phyloP scores from a whole-genome alignment of 257 asterid genomes.

The Plantago elongata region DNA sequence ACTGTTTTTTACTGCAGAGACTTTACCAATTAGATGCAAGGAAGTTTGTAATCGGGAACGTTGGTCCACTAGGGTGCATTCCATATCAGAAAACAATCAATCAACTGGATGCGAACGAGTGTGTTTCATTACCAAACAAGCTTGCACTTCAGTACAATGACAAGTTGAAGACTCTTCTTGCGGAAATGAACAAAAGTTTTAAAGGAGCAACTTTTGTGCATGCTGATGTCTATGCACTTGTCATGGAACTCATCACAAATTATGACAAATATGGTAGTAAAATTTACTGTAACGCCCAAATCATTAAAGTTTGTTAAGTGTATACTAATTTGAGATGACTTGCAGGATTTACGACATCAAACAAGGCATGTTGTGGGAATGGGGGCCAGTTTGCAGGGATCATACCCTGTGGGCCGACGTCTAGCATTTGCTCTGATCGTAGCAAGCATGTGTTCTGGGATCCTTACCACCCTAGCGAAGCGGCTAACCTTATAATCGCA shows the following conservation, averaged over 20 bases:
- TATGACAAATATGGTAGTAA: slow-evolving; percentile 71
- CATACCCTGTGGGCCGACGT: slow-evolving; percentile 89
- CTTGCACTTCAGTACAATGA: slow-evolving; percentile 74
- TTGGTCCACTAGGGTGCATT: slow-evolving; percentile 94
- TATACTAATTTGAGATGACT: not conserved
- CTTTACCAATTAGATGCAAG: slow-evolving; percentile 71
- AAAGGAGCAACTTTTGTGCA: slow-evolving; percentile 66
- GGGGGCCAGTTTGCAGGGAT: slow-evolving; percentile 88
- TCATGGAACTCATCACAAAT: slow-evolving; percentile 83
- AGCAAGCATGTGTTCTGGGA: slow-evolving; percentile 90
- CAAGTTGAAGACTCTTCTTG: slow-evolving; percentile 56
- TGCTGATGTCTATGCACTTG: slow-evolving; percentile 81
- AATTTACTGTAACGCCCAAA: not conserved
- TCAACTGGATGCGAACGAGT: slow-evolving; percentile 49
- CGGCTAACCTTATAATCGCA: slow-evolving; percentile 76
- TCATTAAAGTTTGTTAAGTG: not conserved
- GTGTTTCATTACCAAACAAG: slow-evolving; percentile 72
- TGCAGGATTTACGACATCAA: slow-evolving; percentile 65
- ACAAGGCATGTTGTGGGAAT: slow-evolving; percentile 79
- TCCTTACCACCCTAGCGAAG: slow-evolving; percentile 90
- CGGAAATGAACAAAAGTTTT: slow-evolving; percentile 51
- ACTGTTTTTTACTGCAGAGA: slow-evolving; percentile 44
- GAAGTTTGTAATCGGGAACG: slow-evolving; percentile 75
- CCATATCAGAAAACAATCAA: slow-evolving; percentile 87
- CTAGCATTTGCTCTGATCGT: slow-evolving; percentile 63